phyloP scores from a whole-genome alignment of 2,329 filamentous ascomycete species.

The Purpureocillium lavendulum region DNA sequence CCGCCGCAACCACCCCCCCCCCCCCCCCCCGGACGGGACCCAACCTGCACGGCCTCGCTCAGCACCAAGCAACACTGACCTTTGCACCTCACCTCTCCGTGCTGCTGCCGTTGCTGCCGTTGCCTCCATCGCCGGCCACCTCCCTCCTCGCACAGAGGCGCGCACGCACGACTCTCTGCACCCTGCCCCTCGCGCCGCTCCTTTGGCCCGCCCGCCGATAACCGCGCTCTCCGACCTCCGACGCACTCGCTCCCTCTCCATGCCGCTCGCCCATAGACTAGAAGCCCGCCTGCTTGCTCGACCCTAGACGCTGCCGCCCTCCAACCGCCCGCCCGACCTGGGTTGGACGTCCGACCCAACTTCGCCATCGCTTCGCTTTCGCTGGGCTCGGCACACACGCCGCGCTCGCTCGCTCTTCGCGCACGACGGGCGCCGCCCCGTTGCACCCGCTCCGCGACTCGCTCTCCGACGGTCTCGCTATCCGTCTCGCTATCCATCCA shows the following conservation, averaged over 20 bases:
- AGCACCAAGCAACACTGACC: background rate
- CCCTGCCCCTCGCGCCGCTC: background rate
- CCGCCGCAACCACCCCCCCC: background rate
- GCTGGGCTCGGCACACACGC: too few relatives aligned
- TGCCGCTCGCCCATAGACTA: background rate
- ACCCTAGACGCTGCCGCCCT: constrained; percentile 1
- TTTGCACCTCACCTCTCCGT: background rate
- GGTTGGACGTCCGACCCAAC: too few relatives aligned
- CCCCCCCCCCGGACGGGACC: too few relatives aligned
- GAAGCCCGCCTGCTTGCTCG: constrained; percentile 3
- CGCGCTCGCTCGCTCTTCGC: too few relatives aligned
- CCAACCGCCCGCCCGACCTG: too few relatives aligned
- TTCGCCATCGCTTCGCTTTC: too few relatives aligned
- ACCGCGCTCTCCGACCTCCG: background rate
- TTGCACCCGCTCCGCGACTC: too few relatives aligned
- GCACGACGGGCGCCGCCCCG: too few relatives aligned
- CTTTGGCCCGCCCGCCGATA: too few relatives aligned
- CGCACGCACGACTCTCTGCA: background rate
- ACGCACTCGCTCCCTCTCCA: constrained; percentile 2
- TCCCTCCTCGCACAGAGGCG: background rate
- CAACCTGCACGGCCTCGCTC: background rate
- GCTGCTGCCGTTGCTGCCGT: too few relatives aligned
- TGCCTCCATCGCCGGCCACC: background rate
- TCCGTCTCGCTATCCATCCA: too few relatives aligned
- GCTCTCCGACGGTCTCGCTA: too few relatives aligned